Conservation (phyloP, 2,329 filamentous ascomycete species). For the Emmonsia crescens region DNA sequence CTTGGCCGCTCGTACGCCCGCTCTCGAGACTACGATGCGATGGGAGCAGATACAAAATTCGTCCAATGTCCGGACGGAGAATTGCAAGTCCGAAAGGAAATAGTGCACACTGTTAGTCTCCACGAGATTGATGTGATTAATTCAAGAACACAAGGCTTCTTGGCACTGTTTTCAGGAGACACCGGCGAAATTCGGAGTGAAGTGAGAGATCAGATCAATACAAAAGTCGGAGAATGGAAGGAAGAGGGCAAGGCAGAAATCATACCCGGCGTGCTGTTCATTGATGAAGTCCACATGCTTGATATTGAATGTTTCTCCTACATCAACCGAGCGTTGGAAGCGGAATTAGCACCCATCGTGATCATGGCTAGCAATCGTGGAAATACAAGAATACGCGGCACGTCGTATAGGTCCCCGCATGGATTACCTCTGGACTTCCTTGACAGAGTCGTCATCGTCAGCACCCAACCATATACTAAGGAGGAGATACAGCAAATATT, state of each 20-base stretch:
- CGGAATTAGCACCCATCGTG: slow-evolving; percentile 88
- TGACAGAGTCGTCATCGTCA: slow-evolving; percentile 91
- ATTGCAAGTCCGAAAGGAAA: slow-evolving; percentile 92
- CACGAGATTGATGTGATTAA: slow-evolving; percentile 99
- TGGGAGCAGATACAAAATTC: slow-evolving; percentile 97
- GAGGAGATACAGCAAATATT: slow-evolving; percentile 91
- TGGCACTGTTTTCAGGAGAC: slow-evolving; percentile 94
- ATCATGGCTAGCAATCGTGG: slow-evolving; percentile 99
- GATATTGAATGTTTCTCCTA: slow-evolving; percentile 99
- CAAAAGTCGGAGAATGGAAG: slow-evolving; percentile 97
- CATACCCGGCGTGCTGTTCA: slow-evolving; percentile 91
- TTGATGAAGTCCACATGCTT: slow-evolving; percentile 99
- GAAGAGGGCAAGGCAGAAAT: slow-evolving; percentile 99
- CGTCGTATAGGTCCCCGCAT: slow-evolving; percentile 85
- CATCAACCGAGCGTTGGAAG: slow-evolving; percentile 92
- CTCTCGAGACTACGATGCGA: slow-evolving; percentile 95
- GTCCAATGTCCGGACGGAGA: slow-evolving; percentile 96
- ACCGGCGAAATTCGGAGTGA: slow-evolving; percentile 96
- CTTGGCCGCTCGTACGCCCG: slow-evolving; percentile 88
- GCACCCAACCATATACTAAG: slow-evolving; percentile 69
- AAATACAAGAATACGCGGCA: slow-evolving; percentile 81
- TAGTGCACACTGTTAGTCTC: slow-evolving; percentile 89
- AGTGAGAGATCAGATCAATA: slow-evolving; percentile 97
- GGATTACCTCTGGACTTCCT: slow-evolving; percentile 92
- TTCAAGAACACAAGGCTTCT: slow-evolving; percentile 93